Conservation (phyloP, 176 grass and related monocot species). For the Calamus simplicifolius region DNA sequence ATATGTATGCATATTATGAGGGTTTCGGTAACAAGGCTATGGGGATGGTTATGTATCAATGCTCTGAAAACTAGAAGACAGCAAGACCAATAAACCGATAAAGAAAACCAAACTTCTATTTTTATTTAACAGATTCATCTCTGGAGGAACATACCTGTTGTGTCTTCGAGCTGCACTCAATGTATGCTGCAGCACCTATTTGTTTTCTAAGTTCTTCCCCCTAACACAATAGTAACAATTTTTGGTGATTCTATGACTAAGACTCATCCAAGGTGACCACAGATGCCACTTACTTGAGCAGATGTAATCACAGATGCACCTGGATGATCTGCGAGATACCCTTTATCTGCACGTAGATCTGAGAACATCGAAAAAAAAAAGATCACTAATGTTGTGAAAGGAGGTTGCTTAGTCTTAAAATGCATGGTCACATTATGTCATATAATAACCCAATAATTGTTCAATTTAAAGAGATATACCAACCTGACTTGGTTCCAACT, state of each 20-base stretch:
- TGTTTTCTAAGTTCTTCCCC: conserved; percentile 83
- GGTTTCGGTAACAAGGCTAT: no score
- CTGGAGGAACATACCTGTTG: conserved; percentile 41
- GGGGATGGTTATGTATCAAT: no score
- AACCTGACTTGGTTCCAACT: conserved; percentile 88
- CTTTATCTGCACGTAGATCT: conserved; percentile 86
- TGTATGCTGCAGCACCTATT: conserved; percentile 76
- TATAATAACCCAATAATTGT: neutral
- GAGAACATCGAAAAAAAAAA: conserved; percentile 10
- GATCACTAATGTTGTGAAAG: neutral
- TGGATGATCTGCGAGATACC: conserved; percentile 61
- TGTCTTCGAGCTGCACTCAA: conserved; percentile 87
- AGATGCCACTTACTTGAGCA: conserved; percentile 32
- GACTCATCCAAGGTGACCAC: no score
- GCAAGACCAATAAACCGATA: no score
- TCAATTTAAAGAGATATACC: neutral
- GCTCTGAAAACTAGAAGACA: no score
- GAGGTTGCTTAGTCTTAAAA: no score
- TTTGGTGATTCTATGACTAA: neutral
- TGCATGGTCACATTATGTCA: no score
- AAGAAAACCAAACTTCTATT: no score
- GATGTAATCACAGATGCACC: conserved; percentile 46
- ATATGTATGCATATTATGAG: no score
- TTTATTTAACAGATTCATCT: no score
- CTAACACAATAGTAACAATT: conserved; percentile 10